phyloP scores from a whole-genome alignment of 331 rosid genomes.

The Spiraea crenata region DNA sequence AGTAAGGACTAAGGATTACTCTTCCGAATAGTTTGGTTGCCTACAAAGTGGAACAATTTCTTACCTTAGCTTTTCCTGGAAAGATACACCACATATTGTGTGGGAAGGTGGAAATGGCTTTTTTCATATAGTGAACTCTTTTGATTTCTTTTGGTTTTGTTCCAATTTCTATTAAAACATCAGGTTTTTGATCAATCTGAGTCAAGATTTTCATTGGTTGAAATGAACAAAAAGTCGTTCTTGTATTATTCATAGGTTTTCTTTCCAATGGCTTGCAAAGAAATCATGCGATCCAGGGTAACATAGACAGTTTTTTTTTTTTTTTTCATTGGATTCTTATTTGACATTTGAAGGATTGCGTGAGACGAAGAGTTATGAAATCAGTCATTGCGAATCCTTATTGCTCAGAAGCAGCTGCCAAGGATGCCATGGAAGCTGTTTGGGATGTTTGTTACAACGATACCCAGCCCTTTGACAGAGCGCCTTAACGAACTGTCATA shows the following conservation, averaged over 20 bases:
- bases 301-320: not conserved
- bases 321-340: slow-evolving; percentile 12
- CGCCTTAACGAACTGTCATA: slow-evolving; percentile 43
- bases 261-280: not conserved
- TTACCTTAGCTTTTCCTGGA: not conserved
- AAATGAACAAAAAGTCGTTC: not conserved
- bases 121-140: not conserved
- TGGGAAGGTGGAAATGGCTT: not conserved
- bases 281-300: not conserved
- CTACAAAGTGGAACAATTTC: not conserved
- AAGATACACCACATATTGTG: not conserved
- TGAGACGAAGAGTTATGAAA: slow-evolving; percentile 77
- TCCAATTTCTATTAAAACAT: not conserved
- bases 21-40: not conserved
- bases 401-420: slow-evolving; percentile 59
- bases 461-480: slow-evolving; percentile 72
- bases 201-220: not conserved
- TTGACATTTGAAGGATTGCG: slow-evolving; percentile 66
- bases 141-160: not conserved
- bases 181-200: not conserved
- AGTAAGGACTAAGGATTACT: not conserved
- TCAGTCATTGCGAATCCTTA: slow-evolving; percentile 59
- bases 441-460: slow-evolving; percentile 92
- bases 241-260: not conserved
- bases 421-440: slow-evolving; percentile 83